Base-by-base conservation (phyloP, 257 asterid genomes). In the Salvia miltiorrhiza region DNA sequence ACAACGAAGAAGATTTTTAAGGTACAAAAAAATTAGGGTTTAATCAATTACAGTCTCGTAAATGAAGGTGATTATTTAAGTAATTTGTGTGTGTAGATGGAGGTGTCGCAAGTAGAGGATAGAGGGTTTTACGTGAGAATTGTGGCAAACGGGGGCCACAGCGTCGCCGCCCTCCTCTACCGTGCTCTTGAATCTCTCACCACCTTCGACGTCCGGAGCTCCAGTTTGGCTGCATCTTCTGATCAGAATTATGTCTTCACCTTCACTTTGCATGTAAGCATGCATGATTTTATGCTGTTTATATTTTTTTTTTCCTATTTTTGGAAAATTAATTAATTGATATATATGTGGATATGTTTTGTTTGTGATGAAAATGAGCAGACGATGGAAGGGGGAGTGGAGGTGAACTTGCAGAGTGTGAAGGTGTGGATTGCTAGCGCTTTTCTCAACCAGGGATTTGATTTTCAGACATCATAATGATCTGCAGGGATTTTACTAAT, bases 361-460 rank as follows among this genome's bases (percentile, higher is more conserved):
- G 28, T 41, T n/a, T 4, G 21, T 44, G 19, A 26, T 62, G 62
- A 30, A 39, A 61, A 20, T 4, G 1, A 3, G 53, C 89, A 90
- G 97, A 83, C 82, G 12, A 72, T 44, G 68, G 88, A 81, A 63
- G 35, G 69, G n/a, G 83, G 80, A 70, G 62, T 76, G 83, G 84
- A 79, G n/a, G 63, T 85, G 16, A 61, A 74, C 79, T 62, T 85
- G 72, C 72, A 81, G 24, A 81, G 77, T 63, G 24, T 87, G 87
- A 83, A 87, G 87, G 80, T 83, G 32, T 84, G 90, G 96, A 79
- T 92, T 48, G 88, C 86, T 3, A 78, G 76, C 26, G 76, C 85
- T 54, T 82, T 87, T 65, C 82, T 85, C 33, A 79, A 82, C 30
- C 84, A 84, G 35, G 98, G 97, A n/a, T 92, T 92, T 63, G 86